Evolutionary conservation across 148 eudicot genomes (phyloP), one percentile per base, ranked within the genome.

Genomic region (Suaeda aralocaspica): DNA sequence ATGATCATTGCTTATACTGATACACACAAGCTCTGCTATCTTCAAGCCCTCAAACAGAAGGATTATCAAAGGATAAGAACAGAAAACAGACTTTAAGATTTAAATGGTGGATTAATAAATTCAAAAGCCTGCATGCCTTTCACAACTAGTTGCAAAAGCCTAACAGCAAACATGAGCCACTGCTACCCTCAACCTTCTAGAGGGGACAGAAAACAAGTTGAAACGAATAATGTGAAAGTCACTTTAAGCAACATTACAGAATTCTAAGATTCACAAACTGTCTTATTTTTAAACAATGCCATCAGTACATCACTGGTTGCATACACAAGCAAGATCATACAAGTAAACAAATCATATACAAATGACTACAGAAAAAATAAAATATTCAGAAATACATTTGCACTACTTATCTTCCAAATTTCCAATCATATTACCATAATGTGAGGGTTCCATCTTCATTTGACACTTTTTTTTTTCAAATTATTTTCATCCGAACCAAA

Each of bases 1-100:
- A 53, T 55, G 22, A 11, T 45, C 21, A 28, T 42, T 24, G 74
- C 77, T 71, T 68, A 77, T 57, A 74, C 73, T 72, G 83, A 79
- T 77, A 80, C 86, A 79, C 80, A 82, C 81, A 70, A 62, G 62
- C 78, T 70, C 80, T 73, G 85, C 78, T 29, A 52, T 45, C 2
- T 9, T 59, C 18, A 59, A 13, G 21, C 31, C 25, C n/a, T 48
- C 52, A 21, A 16, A 49, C 19, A 15, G 64, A 59, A 31, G 41
- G 30, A 31, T 59, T 41, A 18, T 33, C 42, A 30, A 59, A 6
- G 16, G 3, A 22, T 18, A 56, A 11, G 1, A 6, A 24, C 29
- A 22, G 29, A 55, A 55, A 56, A 56, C 34, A 28, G 26, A 53
- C 0, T 28, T 2, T 15, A 56, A 9, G 26, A 13, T 56, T 5